Conservation (phyloP, 306 rosid genomes). For the Bauhinia variegata region DNA sequence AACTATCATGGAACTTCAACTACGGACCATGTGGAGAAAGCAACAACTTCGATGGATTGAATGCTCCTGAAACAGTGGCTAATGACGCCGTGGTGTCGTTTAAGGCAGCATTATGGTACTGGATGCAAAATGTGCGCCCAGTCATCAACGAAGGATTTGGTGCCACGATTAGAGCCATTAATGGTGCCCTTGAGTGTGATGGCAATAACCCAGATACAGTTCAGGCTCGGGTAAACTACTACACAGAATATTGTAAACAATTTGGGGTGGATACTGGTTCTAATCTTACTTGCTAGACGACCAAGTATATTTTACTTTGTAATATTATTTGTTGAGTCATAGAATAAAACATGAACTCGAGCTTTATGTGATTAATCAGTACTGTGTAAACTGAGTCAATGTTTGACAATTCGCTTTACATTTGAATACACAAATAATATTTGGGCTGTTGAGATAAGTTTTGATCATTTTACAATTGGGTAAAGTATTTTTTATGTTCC, state of each 20-base stretch:
- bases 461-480: no score
- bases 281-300: constrained; percentile 61
- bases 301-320: no score
- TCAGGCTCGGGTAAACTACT: constrained; percentile 52
- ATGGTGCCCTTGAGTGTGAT: constrained; percentile 75
- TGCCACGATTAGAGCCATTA: constrained; percentile 84
- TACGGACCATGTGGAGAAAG: constrained; percentile 71
- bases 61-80: constrained; percentile 70
- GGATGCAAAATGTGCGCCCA: constrained; percentile 67
- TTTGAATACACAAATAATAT: no score
- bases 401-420: no score
- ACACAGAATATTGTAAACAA: constrained; percentile 60
- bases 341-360: no score
- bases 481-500: no score
- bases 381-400: no score
- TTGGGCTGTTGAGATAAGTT: no score
- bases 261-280: constrained; percentile 70
- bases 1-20: constrained; percentile 89
- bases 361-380: no score
- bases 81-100: constrained; percentile 60
- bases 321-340: no score
- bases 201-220: constrained; percentile 60
- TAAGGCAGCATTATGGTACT: constrained; percentile 85
- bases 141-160: constrained; percentile 73
- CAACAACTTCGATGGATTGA: constrained; percentile 68